Evolutionary conservation across 1,284 basidiomycete genomes (phyloP).

Genomic region (Phenoliferia sp.): DNA sequence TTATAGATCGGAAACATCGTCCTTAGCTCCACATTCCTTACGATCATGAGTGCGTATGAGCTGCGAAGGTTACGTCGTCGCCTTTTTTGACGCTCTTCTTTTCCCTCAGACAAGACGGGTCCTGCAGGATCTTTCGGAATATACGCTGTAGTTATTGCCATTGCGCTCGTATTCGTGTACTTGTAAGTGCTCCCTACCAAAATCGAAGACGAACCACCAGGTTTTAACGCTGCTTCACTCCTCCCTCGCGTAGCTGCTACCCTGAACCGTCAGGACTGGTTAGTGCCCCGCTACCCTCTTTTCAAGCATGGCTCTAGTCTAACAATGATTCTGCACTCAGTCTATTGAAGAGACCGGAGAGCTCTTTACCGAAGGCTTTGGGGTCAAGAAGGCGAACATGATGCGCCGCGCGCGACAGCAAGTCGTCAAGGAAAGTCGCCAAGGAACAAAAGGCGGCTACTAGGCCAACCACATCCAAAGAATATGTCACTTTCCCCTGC

Average conservation of each 20-base stretch:
- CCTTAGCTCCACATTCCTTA: constrained; percentile 59
- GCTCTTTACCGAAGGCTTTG: not conserved
- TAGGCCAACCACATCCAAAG: no score
- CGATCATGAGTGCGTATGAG: constrained; percentile 55
- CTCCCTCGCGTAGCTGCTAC: not conserved
- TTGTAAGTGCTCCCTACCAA: not conserved
- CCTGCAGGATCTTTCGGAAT: not conserved
- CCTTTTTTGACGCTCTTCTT: not conserved
- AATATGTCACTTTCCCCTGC: no score
- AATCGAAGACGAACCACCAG: not conserved
- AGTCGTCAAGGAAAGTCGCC: not conserved
- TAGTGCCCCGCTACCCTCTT: not conserved
- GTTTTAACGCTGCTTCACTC: not conserved
- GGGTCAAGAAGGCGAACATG: not conserved
- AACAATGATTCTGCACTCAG: not conserved
- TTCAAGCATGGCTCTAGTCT: not conserved
- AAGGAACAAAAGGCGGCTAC: not conserved
- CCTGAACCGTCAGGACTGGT: not conserved
- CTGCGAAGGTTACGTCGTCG: not conserved
- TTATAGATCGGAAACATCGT: constrained; percentile 1
- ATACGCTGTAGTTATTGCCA: not conserved
- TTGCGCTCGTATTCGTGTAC: not conserved
- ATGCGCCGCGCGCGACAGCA: not conserved
- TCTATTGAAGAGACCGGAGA: not conserved
- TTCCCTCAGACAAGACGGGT: no score